These are phyloP conservation scores for Epichloe gansuensis DNA, from an alignment of 2,329 filamentous ascomycete species.

Conservation along the genomic window DNA sequence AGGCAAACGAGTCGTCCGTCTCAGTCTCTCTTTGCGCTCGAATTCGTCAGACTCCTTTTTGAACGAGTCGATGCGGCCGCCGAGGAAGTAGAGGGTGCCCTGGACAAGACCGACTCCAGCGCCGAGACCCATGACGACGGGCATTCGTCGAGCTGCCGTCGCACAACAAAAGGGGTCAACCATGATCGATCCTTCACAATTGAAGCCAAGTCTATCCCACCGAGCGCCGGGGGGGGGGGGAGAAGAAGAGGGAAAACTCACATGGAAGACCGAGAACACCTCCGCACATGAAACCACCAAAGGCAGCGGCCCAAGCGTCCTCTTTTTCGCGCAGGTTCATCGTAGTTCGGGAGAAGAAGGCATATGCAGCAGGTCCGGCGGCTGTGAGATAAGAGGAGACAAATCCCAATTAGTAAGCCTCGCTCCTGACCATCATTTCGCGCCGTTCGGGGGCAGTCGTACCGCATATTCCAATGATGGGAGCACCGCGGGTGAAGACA, in stretches of 20 bases:
- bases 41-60: slow-evolving; percentile 55
- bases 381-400: slow-evolving; percentile 29
- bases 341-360: slow-evolving; percentile 61
- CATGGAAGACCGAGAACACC: slow-evolving; percentile 58
- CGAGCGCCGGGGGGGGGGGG: background rate
- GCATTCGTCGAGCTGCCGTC: slow-evolving; percentile 38
- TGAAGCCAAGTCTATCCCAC: background rate
- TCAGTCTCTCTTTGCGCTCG: slow-evolving; percentile 59
- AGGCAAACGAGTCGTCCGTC: slow-evolving; percentile 61
- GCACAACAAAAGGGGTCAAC: background rate
- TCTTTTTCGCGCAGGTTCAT: slow-evolving; percentile 81
- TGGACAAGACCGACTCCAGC: slow-evolving; percentile 41
- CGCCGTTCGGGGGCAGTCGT: slow-evolving; percentile 6
- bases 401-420: background rate
- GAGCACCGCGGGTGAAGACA: slow-evolving; percentile 66
- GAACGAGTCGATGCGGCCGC: slow-evolving; percentile 41
- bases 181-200: background rate
- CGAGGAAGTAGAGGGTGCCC: slow-evolving; percentile 55
- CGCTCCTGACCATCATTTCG: too few species aligned
- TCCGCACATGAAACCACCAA: slow-evolving; percentile 68
- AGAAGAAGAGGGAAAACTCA: slow-evolving; percentile 28
- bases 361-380: slow-evolving; percentile 53
- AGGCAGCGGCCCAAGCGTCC: slow-evolving; percentile 59
- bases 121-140: slow-evolving; percentile 58
- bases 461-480: slow-evolving; percentile 47